A percentile compares a stretch with the other conserved stretches of the same genome.
Evolutionary conservation across 148 eudicot genomes (phyloP).

Genomic region (Dysphania ambrosioides): DNA sequence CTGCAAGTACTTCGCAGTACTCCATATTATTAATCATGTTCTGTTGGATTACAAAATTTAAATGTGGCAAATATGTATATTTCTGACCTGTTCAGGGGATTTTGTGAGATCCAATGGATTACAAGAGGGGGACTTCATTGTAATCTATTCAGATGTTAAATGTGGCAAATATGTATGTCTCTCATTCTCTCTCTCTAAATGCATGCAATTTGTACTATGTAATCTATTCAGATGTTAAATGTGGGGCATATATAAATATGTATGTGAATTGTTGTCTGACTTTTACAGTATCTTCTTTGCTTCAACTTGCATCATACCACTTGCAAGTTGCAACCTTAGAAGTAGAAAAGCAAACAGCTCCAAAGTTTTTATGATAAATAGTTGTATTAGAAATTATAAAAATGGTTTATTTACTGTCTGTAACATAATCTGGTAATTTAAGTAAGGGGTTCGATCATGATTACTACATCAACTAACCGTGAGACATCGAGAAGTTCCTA

Average conservation of each 20-base stretch:
- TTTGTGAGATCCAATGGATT: conserved; percentile 77
- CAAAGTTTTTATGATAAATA: too few relatives aligned
- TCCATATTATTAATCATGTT: too few relatives aligned
- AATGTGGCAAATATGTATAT: not conserved
- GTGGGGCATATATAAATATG: conserved; percentile 86
- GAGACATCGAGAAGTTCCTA: too few relatives aligned
- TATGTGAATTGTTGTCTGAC: conserved; percentile 8
- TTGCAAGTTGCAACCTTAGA: conserved; percentile 15
- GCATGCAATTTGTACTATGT: conserved; percentile 36
- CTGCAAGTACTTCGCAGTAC: not conserved
- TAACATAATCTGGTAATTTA: too few relatives aligned
- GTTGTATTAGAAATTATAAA: not conserved
- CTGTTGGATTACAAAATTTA: too few relatives aligned
- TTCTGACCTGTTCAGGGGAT: conserved; percentile 45
- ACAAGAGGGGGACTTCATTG: conserved; percentile 92
- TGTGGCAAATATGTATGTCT: conserved; percentile 84
- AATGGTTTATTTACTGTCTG: not conserved
- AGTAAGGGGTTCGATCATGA: too few relatives aligned
- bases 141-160: conserved; percentile 79
- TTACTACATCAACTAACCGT: too few relatives aligned
- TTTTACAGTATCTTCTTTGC: not conserved
- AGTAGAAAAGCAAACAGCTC: not conserved
- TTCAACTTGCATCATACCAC: conserved; percentile 12
- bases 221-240: conserved; percentile 75
- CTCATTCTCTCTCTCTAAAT: not conserved